Conservation (phyloP, 208 protist species). For the Histomonas meleagridis region DNA sequence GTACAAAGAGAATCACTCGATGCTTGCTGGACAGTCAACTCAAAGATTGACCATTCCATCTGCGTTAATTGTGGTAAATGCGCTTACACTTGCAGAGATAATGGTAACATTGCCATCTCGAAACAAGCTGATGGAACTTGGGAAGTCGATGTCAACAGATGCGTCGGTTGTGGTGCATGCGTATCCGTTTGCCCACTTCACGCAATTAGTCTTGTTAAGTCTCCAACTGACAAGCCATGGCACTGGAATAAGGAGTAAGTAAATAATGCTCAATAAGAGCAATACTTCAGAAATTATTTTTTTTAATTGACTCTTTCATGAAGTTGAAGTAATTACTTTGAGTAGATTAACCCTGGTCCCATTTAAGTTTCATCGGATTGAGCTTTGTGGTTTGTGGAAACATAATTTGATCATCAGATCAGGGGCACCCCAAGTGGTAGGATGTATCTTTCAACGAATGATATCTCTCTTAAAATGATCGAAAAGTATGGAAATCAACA, state of each 20-base stretch:
- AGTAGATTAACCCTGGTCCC: no score
- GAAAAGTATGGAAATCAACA: background rate
- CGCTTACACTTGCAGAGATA: constrained; percentile 45
- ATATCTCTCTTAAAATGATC: background rate
- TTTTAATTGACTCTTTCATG: no score
- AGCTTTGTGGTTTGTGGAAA: no score
- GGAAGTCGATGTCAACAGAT: constrained; percentile 20
- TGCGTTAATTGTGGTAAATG: constrained; percentile 47
- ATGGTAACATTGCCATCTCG: constrained; percentile 38
- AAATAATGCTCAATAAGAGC: no score
- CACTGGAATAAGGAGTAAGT: no score
- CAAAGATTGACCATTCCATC: constrained; percentile 38
- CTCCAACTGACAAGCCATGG: background rate
- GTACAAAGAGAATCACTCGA: background rate
- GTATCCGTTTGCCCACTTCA: constrained; percentile 38
- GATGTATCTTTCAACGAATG: no score
- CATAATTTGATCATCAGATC: no score
- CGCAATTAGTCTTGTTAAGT: background rate
- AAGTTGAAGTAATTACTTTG: no score
- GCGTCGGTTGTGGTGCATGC: constrained; percentile 43
- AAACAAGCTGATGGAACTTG: background rate
- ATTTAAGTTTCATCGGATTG: no score
- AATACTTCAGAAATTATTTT: no score
- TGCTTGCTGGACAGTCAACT: background rate
- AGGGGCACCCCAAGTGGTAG: no score